These are phyloP conservation scores for Fraxinus pennsylvanica DNA, from an alignment of 257 asterid genomes.

Conservation along the genomic window DNA sequence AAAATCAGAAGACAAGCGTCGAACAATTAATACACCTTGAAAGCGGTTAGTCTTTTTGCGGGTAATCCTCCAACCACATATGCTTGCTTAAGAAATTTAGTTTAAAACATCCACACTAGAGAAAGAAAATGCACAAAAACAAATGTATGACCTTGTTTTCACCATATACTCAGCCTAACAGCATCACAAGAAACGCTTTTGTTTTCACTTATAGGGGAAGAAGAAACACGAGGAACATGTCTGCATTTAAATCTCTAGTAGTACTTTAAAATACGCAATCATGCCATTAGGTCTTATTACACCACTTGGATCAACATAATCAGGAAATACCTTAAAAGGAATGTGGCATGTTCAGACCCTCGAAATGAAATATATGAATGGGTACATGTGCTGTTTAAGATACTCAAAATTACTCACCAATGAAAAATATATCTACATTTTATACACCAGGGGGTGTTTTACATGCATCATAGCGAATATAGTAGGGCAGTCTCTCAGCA, in stretches of 20 bases:
- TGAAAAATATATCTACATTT: not conserved
- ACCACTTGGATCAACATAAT: not conserved
- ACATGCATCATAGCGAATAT: not conserved
- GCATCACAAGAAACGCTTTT: not conserved
- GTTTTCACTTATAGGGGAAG: not conserved
- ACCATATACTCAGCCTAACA: not conserved
- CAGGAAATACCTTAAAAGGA: not conserved
- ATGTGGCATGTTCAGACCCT: not conserved
- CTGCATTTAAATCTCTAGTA: not conserved
- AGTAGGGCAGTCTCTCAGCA: not conserved
- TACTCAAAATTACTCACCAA: not conserved
- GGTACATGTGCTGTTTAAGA: not conserved
- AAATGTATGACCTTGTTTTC: not conserved
- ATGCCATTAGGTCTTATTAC: not conserved
- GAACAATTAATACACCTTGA: slow-evolving; percentile 12
- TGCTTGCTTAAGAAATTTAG: not conserved
- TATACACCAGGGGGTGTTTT: not conserved
- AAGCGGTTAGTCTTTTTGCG: not conserved
- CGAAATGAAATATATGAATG: not conserved
- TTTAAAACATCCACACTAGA: slow-evolving; percentile 1
- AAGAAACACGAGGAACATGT: not conserved
- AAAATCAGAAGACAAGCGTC: not conserved
- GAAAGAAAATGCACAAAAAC: not conserved
- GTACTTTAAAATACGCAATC: not conserved
- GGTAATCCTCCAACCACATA: slow-evolving; percentile 3